A percentile compares a stretch with the other conserved stretches of the same genome.
Evolutionary conservation across 768 basidiomycete genomes (phyloP).

Genomic region (Jaapia argillacea): DNA sequence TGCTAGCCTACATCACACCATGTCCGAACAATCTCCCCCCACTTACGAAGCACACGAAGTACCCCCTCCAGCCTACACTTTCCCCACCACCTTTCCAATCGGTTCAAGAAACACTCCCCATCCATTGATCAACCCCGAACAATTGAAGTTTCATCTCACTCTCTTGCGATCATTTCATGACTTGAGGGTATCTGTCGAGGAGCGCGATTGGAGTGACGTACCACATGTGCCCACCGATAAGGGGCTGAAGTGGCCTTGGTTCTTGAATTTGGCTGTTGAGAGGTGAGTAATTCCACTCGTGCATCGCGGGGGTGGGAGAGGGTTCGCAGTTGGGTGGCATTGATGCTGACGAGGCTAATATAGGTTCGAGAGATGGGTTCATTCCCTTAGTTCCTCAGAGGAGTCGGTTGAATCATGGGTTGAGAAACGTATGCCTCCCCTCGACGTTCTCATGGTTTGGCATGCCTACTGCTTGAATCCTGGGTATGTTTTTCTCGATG

Average conservation of each 20-base stretch:
- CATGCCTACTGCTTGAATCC: conserved; percentile 31
- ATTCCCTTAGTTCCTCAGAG: conserved; percentile 13
- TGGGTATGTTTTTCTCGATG: conserved; percentile 15
- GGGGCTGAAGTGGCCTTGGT: conserved; percentile 26
- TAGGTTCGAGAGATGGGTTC: conserved; percentile 27
- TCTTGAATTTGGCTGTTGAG: conserved; percentile 27
- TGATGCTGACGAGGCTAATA: conserved; percentile 26
- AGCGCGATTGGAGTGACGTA: conserved; percentile 13
- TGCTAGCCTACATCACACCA: too few species aligned
- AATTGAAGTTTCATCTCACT: conserved; percentile 25
- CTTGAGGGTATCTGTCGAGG: conserved; percentile 19
- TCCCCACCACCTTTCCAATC: conserved; percentile 3
- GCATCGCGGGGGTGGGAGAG: too few species aligned
- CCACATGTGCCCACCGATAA: conserved; percentile 7
- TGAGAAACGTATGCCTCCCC: conserved; percentile 19
- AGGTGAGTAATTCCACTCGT: conserved; percentile 16
- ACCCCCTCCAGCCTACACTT: not conserved
- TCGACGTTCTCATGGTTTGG: conserved; percentile 34
- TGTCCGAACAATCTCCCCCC: too few species aligned
- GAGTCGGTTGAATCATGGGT: conserved; percentile 18
- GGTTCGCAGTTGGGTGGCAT: conserved; percentile 17
- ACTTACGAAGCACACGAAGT: too few species aligned
- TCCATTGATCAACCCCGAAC: conserved; percentile 20
- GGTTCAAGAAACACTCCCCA: conserved; percentile 10
- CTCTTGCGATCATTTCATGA: conserved; percentile 23